phyloP scores from a whole-genome alignment of 1,284 basidiomycete species.

The Trichosporon sp. region DNA sequence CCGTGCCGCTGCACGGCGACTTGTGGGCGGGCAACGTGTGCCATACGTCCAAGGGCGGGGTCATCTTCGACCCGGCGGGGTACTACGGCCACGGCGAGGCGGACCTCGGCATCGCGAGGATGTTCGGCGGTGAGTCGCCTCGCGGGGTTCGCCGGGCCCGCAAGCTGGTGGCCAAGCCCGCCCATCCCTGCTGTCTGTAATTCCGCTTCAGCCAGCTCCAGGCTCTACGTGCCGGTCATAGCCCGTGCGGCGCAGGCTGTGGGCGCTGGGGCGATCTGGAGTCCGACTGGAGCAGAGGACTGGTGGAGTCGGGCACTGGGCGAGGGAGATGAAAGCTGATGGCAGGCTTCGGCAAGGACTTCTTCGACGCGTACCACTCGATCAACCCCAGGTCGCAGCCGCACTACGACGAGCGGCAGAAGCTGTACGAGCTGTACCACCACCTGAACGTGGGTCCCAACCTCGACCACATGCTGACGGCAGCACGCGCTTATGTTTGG shows the following conservation, averaged over 20 bases:
- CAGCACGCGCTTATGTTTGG: slow-evolving; percentile 49
- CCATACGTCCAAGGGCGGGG: slow-evolving; percentile 53
- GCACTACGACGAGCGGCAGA: slow-evolving; percentile 64
- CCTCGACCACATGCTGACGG: background rate
- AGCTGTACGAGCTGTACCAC: slow-evolving; percentile 79
- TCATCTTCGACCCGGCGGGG: slow-evolving; percentile 76
- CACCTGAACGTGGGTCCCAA: slow-evolving; percentile 63
- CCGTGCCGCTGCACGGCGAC: slow-evolving; percentile 79
- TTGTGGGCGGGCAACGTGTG: slow-evolving; percentile 63
- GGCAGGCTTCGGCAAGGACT: slow-evolving; percentile 61
- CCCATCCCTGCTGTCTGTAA: no score
- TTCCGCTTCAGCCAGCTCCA: no score
- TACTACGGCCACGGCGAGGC: slow-evolving; percentile 83
- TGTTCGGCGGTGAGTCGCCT: slow-evolving; percentile 62
- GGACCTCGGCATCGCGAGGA: slow-evolving; percentile 74
- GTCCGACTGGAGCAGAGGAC: no score
- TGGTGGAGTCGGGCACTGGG: no score
- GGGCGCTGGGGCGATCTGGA: no score
- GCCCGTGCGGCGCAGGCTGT: no score
- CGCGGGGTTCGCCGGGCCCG: no score
- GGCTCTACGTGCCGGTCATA: no score
- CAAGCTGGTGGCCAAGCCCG: no score
- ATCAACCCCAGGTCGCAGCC: slow-evolving; percentile 66
- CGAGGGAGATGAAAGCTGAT: slow-evolving; percentile 3
- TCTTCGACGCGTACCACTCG: slow-evolving; percentile 70